A percentile compares a stretch with the other conserved stretches of the same genome.
Conservation (phyloP, 768 basidiomycete species). For the Dendrothele bispora region DNA sequence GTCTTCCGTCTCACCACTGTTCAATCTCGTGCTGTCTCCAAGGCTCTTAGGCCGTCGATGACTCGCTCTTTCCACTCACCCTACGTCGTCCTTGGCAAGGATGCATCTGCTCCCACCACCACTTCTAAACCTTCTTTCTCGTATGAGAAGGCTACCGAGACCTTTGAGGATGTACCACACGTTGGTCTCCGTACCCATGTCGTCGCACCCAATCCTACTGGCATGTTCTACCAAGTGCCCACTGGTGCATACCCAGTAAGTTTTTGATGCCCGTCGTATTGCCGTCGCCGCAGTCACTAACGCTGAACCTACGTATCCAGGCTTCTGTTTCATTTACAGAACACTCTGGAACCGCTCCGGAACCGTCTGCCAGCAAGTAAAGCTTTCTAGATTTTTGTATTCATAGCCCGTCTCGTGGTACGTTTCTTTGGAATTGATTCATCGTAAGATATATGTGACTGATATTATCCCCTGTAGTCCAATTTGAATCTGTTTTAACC, state of each 20-base stretch:
- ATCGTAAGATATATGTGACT: too few relatives aligned
- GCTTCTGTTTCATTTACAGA: too few relatives aligned
- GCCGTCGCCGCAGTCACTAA: slow-evolving; percentile 3
- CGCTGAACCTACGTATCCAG: neutral
- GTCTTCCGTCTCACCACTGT: slow-evolving; percentile 25
- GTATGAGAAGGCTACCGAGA: slow-evolving; percentile 67
- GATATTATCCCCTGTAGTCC: too few relatives aligned
- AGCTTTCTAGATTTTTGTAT: too few relatives aligned
- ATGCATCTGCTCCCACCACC: slow-evolving; percentile 31
- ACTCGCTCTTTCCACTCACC: slow-evolving; percentile 66
- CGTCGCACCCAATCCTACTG: slow-evolving; percentile 67
- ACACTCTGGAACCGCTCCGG: too few relatives aligned
- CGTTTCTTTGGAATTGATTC: too few relatives aligned
- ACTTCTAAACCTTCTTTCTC: slow-evolving; percentile 28
- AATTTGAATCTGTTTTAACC: too few relatives aligned
- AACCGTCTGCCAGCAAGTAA: too few relatives aligned
- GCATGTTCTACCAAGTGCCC: slow-evolving; percentile 67
- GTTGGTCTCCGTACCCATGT: slow-evolving; percentile 65
- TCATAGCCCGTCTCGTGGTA: too few relatives aligned
- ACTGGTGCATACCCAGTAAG: slow-evolving; percentile 54
- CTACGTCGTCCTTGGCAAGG: slow-evolving; percentile 50
- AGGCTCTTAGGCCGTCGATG: slow-evolving; percentile 18
- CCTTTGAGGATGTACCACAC: slow-evolving; percentile 46
- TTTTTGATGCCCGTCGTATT: slow-evolving; percentile 4
- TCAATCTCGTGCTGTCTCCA: slow-evolving; percentile 19